Evolutionary conservation across 2,329 filamentous ascomycete species (phyloP).

Genomic region (Sordariomycetes sp.): DNA sequence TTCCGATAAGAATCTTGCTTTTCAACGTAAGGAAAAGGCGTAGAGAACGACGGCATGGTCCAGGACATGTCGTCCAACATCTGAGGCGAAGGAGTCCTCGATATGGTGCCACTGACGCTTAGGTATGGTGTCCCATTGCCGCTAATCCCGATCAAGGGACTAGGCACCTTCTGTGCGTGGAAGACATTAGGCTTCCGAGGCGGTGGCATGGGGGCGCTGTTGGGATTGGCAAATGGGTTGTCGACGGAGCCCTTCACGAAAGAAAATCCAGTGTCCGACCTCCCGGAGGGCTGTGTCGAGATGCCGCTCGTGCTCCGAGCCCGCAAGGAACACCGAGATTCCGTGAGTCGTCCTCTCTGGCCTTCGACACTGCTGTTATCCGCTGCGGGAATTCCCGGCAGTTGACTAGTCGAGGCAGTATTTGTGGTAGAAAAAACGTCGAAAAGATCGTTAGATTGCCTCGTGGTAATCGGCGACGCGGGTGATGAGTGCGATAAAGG

Average conservation of each 20-base stretch:
- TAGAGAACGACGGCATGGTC: not conserved
- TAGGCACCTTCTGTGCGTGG: not conserved
- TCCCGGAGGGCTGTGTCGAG: not conserved
- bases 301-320: not conserved
- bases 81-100: not conserved
- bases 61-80: not conserved
- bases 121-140: not conserved
- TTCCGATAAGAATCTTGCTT: not conserved
- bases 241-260: not conserved
- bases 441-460: not conserved
- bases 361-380: not conserved
- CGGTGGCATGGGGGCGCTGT: slow-evolving; percentile 3
- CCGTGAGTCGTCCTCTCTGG: not conserved
- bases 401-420: not conserved
- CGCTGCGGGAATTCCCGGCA: not conserved
- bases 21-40: not conserved
- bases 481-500: not conserved
- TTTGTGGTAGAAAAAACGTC: not conserved
- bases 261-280: not conserved
- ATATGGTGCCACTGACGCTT: not conserved
- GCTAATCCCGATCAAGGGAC: not conserved
- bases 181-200: not conserved
- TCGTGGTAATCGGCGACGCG: not conserved
- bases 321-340: not conserved
- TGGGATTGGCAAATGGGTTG: not conserved